Evolutionary conservation across 2,329 filamentous ascomycete genomes (phyloP).

Genomic region (Orbilia ellipsospora): DNA sequence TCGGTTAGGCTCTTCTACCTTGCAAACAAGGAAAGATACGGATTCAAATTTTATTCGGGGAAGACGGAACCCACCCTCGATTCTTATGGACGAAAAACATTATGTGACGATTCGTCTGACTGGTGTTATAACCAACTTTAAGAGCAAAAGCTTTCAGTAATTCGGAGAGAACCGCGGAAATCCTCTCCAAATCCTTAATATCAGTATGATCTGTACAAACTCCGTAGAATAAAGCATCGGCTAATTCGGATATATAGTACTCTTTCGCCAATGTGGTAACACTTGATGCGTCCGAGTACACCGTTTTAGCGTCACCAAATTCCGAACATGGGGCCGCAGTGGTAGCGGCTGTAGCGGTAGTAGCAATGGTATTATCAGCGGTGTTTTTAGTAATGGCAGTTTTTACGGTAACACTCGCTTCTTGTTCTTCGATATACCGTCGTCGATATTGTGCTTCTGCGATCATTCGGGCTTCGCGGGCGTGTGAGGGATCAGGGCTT

Average conservation of each 20-base stretch:
- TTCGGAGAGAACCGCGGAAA: constrained; percentile 10
- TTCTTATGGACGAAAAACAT: constrained; percentile 35
- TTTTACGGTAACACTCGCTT: constrained; percentile 17
- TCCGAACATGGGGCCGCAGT: not conserved
- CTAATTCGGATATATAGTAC: constrained; percentile 23
- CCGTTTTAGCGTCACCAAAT: constrained; percentile 10
- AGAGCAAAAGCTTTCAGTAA: constrained; percentile 30
- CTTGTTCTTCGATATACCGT: not conserved
- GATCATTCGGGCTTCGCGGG: not conserved
- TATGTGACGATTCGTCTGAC: constrained; percentile 28
- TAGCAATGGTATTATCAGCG: too few species aligned
- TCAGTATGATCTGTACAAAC: not conserved
- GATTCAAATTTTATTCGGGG: constrained; percentile 10
- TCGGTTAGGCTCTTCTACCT: constrained; percentile 2
- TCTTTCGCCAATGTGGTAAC: constrained; percentile 4
- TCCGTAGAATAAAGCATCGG: constrained; percentile 14
- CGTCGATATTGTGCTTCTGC: not conserved
- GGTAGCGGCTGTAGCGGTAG: not conserved
- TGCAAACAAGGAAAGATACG: not conserved
- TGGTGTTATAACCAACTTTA: constrained; percentile 26
- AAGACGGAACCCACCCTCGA: constrained; percentile 19
- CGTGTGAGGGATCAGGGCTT: too few species aligned
- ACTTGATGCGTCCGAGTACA: constrained; percentile 31
- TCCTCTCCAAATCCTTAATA: not conserved
- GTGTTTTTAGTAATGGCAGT: too few species aligned